A percentile compares a stretch with the other conserved stretches of the same genome.
phyloP scores from a whole-genome alignment of 345 rosid species.

The Eucalyptus tenuipes region DNA sequence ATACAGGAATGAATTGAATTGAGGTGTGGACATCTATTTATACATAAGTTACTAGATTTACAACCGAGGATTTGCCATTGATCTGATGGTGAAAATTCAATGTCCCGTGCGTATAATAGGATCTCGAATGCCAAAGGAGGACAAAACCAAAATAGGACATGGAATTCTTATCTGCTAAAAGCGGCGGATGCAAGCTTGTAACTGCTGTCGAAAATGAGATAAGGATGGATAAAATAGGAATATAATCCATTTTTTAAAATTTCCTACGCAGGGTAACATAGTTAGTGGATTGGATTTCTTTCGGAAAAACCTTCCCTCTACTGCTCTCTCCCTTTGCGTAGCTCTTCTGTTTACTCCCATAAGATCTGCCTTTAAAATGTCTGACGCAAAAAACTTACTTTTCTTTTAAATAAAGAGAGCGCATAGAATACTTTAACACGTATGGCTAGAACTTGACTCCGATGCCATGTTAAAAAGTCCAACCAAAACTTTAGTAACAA shows the following conservation, averaged over 20 bases:
- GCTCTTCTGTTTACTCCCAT: background rate
- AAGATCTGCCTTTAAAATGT: background rate
- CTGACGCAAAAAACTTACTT: too few relatives aligned
- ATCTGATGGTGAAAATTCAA: background rate
- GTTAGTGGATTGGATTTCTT: background rate
- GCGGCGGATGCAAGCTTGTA: background rate
- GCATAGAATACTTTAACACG: too few relatives aligned
- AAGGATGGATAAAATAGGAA: background rate
- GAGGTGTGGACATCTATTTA: background rate
- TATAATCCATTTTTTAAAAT: background rate
- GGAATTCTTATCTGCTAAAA: background rate
- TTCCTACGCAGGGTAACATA: background rate
- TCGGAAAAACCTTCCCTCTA: background rate
- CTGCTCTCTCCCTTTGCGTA: background rate
- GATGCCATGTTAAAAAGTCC: background rate
- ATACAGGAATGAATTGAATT: background rate
- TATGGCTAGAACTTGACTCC: background rate
- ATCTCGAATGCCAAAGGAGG: too few relatives aligned
- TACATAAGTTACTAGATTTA: background rate
- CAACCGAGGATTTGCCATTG: background rate
- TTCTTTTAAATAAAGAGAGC: background rate
- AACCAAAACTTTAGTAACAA: background rate
- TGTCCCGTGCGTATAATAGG: too few relatives aligned
- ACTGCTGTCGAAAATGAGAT: background rate
- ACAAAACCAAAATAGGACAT: background rate